phyloP scores from a whole-genome alignment of 1,284 basidiomycete genomes.

The Marasmius fiardii region DNA sequence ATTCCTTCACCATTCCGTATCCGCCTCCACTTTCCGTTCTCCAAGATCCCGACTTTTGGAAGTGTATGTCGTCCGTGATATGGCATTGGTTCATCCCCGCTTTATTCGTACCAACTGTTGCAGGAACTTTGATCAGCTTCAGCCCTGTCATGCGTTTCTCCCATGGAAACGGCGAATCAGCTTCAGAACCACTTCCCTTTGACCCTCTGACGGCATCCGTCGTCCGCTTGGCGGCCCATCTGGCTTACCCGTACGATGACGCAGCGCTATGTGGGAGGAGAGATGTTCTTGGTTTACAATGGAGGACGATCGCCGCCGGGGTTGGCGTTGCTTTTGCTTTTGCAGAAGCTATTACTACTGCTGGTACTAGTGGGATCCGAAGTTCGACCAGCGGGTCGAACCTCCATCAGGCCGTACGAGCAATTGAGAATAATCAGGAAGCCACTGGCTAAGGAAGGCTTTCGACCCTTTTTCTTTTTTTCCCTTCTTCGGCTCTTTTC shows the following conservation, averaged over 20 bases:
- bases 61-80: slow-evolving; percentile 28
- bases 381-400: no score
- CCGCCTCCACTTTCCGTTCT: slow-evolving; percentile 39
- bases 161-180: slow-evolving; percentile 2
- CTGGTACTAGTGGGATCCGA: not conserved
- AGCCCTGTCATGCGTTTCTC: slow-evolving; percentile 29
- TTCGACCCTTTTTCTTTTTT: no score
- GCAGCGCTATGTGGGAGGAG: slow-evolving; percentile 19
- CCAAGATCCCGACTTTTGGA: slow-evolving; percentile 44
- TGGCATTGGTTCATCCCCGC: slow-evolving; percentile 58
- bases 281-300: slow-evolving; percentile 49
- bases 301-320: slow-evolving; percentile 49
- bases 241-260: slow-evolving; percentile 45
- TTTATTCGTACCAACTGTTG: slow-evolving; percentile 47
- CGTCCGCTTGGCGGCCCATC: slow-evolving; percentile 51
- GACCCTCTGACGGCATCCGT: slow-evolving; percentile 62
- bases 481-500: no score
- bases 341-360: slow-evolving; percentile 37
- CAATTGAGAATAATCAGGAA: no score
- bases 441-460: no score
- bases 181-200: slow-evolving; percentile 28
- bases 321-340: slow-evolving; percentile 59
- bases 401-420: no score
- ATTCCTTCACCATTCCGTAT: slow-evolving; percentile 40
- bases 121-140: slow-evolving; percentile 60